Conservation (phyloP, 2,329 filamentous ascomycete genomes). For the Pseudophaeomoniella oleicola region DNA sequence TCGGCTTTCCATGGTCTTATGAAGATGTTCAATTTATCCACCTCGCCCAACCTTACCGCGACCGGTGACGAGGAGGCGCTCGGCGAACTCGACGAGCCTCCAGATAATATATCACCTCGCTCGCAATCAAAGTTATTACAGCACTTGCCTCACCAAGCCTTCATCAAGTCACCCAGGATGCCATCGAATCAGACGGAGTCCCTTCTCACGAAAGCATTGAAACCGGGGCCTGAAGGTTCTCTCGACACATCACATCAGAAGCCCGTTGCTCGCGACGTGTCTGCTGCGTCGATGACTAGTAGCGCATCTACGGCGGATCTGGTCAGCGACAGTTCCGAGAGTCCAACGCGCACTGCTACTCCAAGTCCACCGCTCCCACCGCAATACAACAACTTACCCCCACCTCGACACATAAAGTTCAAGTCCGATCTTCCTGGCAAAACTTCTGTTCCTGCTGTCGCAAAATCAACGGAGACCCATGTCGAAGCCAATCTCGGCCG, state of each 20-base stretch:
- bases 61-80: slow-evolving; percentile 47
- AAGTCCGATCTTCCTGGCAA: slow-evolving; percentile 13
- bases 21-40: slow-evolving; percentile 29
- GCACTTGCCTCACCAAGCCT: slow-evolving; percentile 11
- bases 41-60: slow-evolving; percentile 20
- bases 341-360: slow-evolving; percentile 72
- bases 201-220: slow-evolving; percentile 72
- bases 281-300: slow-evolving; percentile 56
- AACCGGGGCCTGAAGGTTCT: slow-evolving; percentile 40
- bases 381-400: slow-evolving; percentile 5
- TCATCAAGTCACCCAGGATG: slow-evolving; percentile 17
- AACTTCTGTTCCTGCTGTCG: slow-evolving; percentile 11
- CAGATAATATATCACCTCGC: slow-evolving; percentile 38
- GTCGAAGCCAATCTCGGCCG: slow-evolving; percentile 53
- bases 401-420: slow-evolving; percentile 11
- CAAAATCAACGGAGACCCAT: slow-evolving; percentile 34
- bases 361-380: slow-evolving; percentile 73
- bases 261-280: slow-evolving; percentile 25
- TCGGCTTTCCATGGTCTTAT: slow-evolving; percentile 24
- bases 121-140: slow-evolving; percentile 8
- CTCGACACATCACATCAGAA: slow-evolving; percentile 9
- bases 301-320: slow-evolving; percentile 78
- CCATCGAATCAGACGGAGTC: slow-evolving; percentile 55
- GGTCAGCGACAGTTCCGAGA: slow-evolving; percentile 86
- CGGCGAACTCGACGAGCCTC: slow-evolving; percentile 77